Evolutionary conservation across 805 yeast genomes (phyloP), one percentile per base, ranked within the genome.

Genomic region (Candida maesae): DNA sequence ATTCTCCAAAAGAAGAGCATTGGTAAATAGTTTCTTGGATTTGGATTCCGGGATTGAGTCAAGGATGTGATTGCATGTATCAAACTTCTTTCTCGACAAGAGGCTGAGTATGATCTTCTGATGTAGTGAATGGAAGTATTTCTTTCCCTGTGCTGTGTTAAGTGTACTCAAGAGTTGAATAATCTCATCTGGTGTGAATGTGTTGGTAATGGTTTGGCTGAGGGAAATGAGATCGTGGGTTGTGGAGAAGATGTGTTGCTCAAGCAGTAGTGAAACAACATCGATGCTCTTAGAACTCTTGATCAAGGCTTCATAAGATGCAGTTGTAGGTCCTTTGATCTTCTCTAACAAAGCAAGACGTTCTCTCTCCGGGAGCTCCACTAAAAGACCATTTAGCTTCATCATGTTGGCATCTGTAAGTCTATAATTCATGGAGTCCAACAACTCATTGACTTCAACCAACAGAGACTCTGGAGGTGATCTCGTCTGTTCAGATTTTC

Each of bases 321-420:
- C 3, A 16, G 34, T 14, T 5, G 38, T 86, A 58, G 90, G 76
- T n/a, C 84, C 74, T 64, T 88, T 88, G 63, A 91, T 86, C 69
- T 83, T 84, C 17, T 89, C 95, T 50, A 91, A 66, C 15, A 96
- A 79, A 14, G 86, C 95, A 58, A 77, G 78, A 81, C 90, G 90
- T 56, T 87, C 90, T 4, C 8, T 12, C 21, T 36, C 36, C 8
- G 50, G 50, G 9, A 46, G 24, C 4, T 20, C 9, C 11, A 12
- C 12, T 20, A 46, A 19, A 19, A 25, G 40, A 4, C 25, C 23
- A 16, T 30, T 19, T 23, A 38, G 13, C 10, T 27, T 34, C 7
- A 14, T 14, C 36, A 46, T 25, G 38, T 41, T 41, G 5, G 16
- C 12, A 28, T 46, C 44, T 5, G 38, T 18, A 4, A 49, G 9